A percentile compares a stretch with the other conserved stretches of the same genome.
phyloP scores from a whole-genome alignment of 2,329 filamentous ascomycete genomes.

The Pseudogymnoascus sp. region DNA sequence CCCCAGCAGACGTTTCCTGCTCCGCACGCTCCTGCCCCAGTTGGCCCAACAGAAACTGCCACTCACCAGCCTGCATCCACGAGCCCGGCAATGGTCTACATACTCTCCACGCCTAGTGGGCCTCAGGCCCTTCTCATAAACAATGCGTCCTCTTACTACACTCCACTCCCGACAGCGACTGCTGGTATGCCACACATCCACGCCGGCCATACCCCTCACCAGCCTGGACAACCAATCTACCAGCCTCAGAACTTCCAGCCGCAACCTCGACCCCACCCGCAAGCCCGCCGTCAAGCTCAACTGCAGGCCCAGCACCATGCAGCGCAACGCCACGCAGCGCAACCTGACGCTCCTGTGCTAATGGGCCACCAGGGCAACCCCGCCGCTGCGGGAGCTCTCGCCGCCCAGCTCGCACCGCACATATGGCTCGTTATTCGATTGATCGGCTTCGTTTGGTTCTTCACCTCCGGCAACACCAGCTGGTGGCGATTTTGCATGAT shows the following conservation, averaged over 20 bases:
- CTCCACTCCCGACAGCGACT: slow-evolving; percentile 29
- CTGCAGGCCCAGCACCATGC: not conserved
- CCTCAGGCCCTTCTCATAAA: slow-evolving; percentile 50
- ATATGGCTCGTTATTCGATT: slow-evolving; percentile 53
- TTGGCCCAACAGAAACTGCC: slow-evolving; percentile 14
- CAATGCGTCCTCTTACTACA: slow-evolving; percentile 44
- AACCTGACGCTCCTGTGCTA: slow-evolving; percentile 28
- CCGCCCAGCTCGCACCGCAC: slow-evolving; percentile 43
- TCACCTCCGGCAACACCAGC: slow-evolving; percentile 48
- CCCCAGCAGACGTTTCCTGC: slow-evolving; percentile 1
- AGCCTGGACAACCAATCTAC: not conserved
- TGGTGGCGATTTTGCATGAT: slow-evolving; percentile 53
- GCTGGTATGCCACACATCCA: slow-evolving; percentile 18
- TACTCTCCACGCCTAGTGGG: slow-evolving; percentile 51
- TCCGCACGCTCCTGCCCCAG: slow-evolving; percentile 16
- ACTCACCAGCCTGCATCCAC: slow-evolving; percentile 15
- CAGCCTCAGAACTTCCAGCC: not conserved
- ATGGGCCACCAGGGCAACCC: slow-evolving; percentile 26
- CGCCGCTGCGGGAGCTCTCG: slow-evolving; percentile 20
- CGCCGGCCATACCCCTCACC: not conserved
- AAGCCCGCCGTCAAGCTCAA: not conserved
- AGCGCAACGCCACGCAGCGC: slow-evolving; percentile 23
- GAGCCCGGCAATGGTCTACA: slow-evolving; percentile 44
- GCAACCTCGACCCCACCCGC: not conserved
- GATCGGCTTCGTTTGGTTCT: slow-evolving; percentile 54